Conservation (phyloP, 768 basidiomycete genomes). For the Termitomyces sp. region DNA sequence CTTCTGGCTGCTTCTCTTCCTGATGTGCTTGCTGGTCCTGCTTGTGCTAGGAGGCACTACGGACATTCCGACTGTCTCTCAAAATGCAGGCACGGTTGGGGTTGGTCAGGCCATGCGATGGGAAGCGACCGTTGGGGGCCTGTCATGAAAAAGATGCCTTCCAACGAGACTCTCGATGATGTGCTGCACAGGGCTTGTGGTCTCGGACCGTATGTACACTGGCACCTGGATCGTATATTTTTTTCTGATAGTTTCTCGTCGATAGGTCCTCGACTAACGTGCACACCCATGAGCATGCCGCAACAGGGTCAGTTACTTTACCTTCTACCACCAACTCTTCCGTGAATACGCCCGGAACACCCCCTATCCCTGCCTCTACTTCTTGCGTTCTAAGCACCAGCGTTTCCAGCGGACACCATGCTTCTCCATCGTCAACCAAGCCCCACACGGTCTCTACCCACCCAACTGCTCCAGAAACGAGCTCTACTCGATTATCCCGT, state of each 20-base stretch:
- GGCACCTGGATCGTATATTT: too few relatives aligned
- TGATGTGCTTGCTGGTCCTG: slow-evolving; percentile 38
- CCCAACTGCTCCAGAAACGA: slow-evolving; percentile 6
- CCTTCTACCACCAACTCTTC: slow-evolving; percentile 1
- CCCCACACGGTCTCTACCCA: slow-evolving; percentile 11
- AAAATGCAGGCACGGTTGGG: slow-evolving; percentile 38
- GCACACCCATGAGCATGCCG: slow-evolving; percentile 13
- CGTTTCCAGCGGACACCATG: slow-evolving; percentile 12
- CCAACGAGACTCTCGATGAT: slow-evolving; percentile 27
- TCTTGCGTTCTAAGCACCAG: slow-evolving; percentile 1
- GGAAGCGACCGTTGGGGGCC: slow-evolving; percentile 53
- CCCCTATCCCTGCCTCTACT: slow-evolving; percentile 8
- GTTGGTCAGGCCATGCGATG: slow-evolving; percentile 44
- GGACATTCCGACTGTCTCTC: slow-evolving; percentile 30
- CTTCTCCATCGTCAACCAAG: slow-evolving; percentile 1
- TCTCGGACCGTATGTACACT: slow-evolving; percentile 1
- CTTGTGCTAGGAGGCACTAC: slow-evolving; percentile 35
- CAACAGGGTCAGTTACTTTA: slow-evolving; percentile 7
- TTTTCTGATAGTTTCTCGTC: neutral
- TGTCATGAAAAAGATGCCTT: slow-evolving; percentile 34
- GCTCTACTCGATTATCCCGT: slow-evolving; percentile 11
- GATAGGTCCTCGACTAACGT: slow-evolving; percentile 12
- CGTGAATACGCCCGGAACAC: neutral
- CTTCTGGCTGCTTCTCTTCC: slow-evolving; percentile 30
- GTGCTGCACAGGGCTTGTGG: slow-evolving; percentile 42